Conservation (phyloP, 208 protist genomes). For the Acanthamoeba rhysodes region DNA sequence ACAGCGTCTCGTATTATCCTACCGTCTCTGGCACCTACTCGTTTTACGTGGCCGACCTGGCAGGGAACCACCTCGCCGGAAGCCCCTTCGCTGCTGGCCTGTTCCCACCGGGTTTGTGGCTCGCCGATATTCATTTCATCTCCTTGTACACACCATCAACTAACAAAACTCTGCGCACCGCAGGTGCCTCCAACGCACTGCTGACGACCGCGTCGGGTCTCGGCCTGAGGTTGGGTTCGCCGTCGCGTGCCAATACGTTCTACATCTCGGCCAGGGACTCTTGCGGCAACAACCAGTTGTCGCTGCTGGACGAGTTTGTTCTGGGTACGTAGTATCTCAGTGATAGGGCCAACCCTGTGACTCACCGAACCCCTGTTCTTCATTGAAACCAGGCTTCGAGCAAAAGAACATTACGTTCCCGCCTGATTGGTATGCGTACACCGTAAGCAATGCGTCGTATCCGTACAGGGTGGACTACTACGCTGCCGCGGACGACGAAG, state of each 20-base stretch:
- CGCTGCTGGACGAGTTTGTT: slow-evolving; percentile 14
- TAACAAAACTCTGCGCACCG: background rate
- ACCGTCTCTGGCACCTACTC: slow-evolving; percentile 2
- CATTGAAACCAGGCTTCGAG: background rate
- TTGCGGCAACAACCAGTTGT: slow-evolving; percentile 24
- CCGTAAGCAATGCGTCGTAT: background rate
- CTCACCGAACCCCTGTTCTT: background rate
- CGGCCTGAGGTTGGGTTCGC: background rate
- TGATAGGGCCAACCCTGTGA: background rate
- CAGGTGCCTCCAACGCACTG: background rate
- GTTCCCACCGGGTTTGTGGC: slow-evolving; percentile 55
- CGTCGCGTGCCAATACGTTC: slow-evolving; percentile 55
- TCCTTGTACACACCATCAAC: background rate
- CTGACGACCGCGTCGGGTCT: slow-evolving; percentile 23
- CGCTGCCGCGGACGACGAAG: background rate
- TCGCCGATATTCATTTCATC: background rate
- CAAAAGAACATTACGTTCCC: slow-evolving; percentile 56
- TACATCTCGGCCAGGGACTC: slow-evolving; percentile 13
- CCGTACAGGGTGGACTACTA: slow-evolving; percentile 36
- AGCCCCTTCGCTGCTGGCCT: slow-evolving; percentile 38
- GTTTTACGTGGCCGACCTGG: background rate
- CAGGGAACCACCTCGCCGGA: background rate
- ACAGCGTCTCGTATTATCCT: slow-evolving; percentile 6
- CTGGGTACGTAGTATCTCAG: background rate
- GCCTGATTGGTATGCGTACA: slow-evolving; percentile 35